Base-by-base conservation (phyloP, 2,329 filamentous ascomycete species). In the Colletotrichum phormii region DNA sequence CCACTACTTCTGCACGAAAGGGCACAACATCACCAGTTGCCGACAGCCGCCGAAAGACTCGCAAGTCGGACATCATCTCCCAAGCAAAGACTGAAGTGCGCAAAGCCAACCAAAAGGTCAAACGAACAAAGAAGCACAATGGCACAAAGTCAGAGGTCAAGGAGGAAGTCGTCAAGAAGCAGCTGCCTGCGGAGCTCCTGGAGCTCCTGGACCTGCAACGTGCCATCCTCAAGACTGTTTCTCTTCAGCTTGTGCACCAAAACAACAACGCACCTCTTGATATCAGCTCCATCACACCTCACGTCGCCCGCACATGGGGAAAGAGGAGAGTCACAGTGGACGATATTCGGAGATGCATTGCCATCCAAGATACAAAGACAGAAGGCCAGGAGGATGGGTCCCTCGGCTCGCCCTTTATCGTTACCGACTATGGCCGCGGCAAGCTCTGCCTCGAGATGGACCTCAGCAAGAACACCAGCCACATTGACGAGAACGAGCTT, bases 161-260 rank as follows among this genome's bases (percentile, higher is more conserved):
- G 81, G 68, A 84, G 75, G 78, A 73, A 78, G 80, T 74, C 53
- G 68, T 64, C 77, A 80, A 35, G 31, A 70, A 61, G 37, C 77
- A 77, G 7, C 84, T 92, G 5, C 89, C 88, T 12, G 79, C 78
- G 22, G 89, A 90, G 76, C 82, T 91, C 53, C 80, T 85, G 70
- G 89, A 93, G 61, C 84, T 95, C 18, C 82, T 93, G 63, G 84
- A 88, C 69, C 84, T 95, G 31, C 90, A 95, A 80, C 85, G 86
- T 53, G 87, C 91, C 12, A 93, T 95, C 76, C 85, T 94, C 71
- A 91, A 91, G 77, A 91, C 92, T 0, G 84, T 94, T 29, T 88
- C 89, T 0, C 83, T 95, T 11, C 92, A 95, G 77, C 88, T 90
- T 73, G 91, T 91, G 1, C 93, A 95, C 81, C 90, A 92, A 80